A percentile compares a stretch with the other conserved stretches of the same genome.
phyloP scores from a whole-genome alignment of 495 filamentous ascomycete species.

The Aspergillus nanangensis region DNA sequence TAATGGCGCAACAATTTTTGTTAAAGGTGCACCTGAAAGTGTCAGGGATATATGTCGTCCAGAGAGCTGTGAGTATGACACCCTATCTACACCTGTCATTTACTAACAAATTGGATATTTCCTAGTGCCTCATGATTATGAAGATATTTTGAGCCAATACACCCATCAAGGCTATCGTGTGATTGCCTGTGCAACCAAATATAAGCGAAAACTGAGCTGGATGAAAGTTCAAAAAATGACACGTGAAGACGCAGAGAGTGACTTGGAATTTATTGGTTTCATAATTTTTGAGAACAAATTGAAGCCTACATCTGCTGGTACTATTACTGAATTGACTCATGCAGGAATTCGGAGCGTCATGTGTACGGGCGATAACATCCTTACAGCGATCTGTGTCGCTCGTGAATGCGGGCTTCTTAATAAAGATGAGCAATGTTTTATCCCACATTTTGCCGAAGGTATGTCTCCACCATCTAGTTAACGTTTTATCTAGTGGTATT shows the following conservation, averaged over 20 bases:
- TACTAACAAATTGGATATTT: slow-evolving; percentile 8
- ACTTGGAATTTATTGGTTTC: slow-evolving; percentile 86
- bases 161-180: slow-evolving; percentile 95
- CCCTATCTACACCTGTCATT: not conserved
- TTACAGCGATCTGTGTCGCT: slow-evolving; percentile 95
- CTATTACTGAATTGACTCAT: slow-evolving; percentile 76
- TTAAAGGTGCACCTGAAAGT: slow-evolving; percentile 96
- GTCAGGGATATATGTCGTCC: slow-evolving; percentile 87
- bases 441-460: slow-evolving; percentile 83
- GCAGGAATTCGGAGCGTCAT: slow-evolving; percentile 90
- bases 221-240: slow-evolving; percentile 92
- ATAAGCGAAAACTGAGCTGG: slow-evolving; percentile 83
- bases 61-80: slow-evolving; percentile 60
- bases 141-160: slow-evolving; percentile 81
- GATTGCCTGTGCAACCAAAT: slow-evolving; percentile 92
- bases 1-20: slow-evolving; percentile 74
- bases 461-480: slow-evolving; percentile 10
- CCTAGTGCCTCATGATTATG: slow-evolving; percentile 80
- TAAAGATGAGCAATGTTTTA: slow-evolving; percentile 78
- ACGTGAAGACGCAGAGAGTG: slow-evolving; percentile 74
- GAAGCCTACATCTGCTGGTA: slow-evolving; percentile 72
- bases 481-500: no score
- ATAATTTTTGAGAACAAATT: slow-evolving; percentile 99
- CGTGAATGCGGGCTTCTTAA: slow-evolving; percentile 86
- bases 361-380: slow-evolving; percentile 98